Percentiles rank a stretch among this genome's conserved stretches.
Evolutionary conservation across 2,329 filamentous ascomycete genomes (phyloP).

Genomic region (Penicillium sp.): DNA sequence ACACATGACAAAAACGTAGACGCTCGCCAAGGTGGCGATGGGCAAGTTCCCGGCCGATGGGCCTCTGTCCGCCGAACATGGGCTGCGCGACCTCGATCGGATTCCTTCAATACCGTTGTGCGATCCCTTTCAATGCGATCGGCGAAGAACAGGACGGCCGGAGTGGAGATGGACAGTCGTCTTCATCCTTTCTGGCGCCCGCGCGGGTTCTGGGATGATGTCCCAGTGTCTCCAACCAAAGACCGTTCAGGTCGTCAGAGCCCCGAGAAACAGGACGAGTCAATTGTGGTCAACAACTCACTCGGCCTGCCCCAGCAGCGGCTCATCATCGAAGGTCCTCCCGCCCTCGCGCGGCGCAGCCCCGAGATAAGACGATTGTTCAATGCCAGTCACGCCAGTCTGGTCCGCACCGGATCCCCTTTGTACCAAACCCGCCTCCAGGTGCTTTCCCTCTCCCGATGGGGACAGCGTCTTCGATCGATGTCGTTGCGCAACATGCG

Average conservation of each 20-base stretch:
- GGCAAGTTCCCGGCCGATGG: slow-evolving; percentile 31
- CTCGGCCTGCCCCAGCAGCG: slow-evolving; percentile 54
- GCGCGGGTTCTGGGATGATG: slow-evolving; percentile 61
- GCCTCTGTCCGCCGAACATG: slow-evolving; percentile 40
- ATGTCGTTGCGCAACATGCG: slow-evolving; percentile 52
- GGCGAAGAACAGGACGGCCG: slow-evolving; percentile 44
- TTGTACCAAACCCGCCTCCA: slow-evolving; percentile 30
- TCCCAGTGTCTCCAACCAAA: slow-evolving; percentile 42
- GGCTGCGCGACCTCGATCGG: slow-evolving; percentile 39
- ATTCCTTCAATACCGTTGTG: slow-evolving; percentile 38
- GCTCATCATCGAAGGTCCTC: slow-evolving; percentile 43
- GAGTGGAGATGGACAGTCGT: slow-evolving; percentile 47
- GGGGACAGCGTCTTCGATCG: slow-evolving; percentile 51
- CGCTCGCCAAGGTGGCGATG: slow-evolving; percentile 18
- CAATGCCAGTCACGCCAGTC: slow-evolving; percentile 31
- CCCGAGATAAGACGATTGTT: slow-evolving; percentile 30
- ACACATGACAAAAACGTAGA: slow-evolving; percentile 26
- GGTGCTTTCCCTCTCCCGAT: slow-evolving; percentile 43
- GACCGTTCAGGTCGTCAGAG: slow-evolving; percentile 35
- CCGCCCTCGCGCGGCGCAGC: slow-evolving; percentile 33
- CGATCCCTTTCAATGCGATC: slow-evolving; percentile 42
- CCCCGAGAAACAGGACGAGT: slow-evolving; percentile 13
- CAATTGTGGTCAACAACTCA: slow-evolving; percentile 55
- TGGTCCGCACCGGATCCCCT: slow-evolving; percentile 34
- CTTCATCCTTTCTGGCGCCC: slow-evolving; percentile 64